phyloP scores from a whole-genome alignment of 2,329 filamentous ascomycete genomes.

The Talaromyces sp. region DNA sequence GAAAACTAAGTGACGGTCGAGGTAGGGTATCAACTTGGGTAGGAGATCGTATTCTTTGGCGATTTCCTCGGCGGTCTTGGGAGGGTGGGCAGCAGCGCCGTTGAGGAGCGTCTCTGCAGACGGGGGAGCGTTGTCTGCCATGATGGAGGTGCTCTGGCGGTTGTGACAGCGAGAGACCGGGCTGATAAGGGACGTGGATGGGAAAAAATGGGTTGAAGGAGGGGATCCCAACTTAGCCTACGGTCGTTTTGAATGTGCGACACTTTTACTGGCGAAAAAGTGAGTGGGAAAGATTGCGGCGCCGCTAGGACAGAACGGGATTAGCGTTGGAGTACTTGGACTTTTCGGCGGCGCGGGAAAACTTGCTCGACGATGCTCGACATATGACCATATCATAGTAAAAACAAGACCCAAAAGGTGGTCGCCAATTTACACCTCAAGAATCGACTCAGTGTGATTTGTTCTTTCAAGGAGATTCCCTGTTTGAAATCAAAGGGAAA shows the following conservation, averaged over 20 bases:
- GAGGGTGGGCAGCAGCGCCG: constrained; percentile 47
- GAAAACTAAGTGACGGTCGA: constrained; percentile 95
- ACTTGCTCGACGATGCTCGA: constrained; percentile 7
- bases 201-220: constrained; percentile 18
- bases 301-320: constrained; percentile 31
- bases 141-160: constrained; percentile 29
- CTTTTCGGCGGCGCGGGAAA: constrained; percentile 15
- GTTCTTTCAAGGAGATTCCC: not conserved
- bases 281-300: constrained; percentile 31
- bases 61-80: constrained; percentile 50
- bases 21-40: constrained; percentile 82
- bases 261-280: constrained; percentile 31
- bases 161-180: constrained; percentile 21
- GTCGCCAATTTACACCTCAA: not conserved
- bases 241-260: constrained; percentile 25
- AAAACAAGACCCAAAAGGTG: not conserved
- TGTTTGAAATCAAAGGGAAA: not conserved
- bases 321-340: constrained; percentile 21
- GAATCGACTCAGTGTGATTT: not conserved
- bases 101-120: constrained; percentile 50
- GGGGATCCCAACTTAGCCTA: constrained; percentile 15
- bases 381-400: not conserved
- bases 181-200: constrained; percentile 19
- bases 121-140: constrained; percentile 52
- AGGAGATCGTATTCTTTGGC: constrained; percentile 75